Base-by-base conservation (phyloP, 148 eudicot species). In the Gaultheria prostrata region DNA sequence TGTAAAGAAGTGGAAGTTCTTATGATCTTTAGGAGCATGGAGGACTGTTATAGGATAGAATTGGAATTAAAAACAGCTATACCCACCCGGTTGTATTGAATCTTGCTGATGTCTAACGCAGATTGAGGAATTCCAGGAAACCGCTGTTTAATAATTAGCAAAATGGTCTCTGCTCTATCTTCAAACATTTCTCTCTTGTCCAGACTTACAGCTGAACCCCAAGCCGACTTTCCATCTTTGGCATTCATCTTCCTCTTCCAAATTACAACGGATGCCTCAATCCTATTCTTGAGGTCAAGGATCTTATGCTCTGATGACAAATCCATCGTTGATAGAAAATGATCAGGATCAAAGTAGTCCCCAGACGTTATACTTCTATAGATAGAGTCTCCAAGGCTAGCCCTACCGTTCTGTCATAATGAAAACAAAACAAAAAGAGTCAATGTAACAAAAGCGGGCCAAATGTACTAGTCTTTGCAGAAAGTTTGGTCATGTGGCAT, bases 131-230 rank as follows among this genome's bases (percentile, higher is more conserved):
- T 86, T 39, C 94, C 94, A 13, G 93, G 97, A 77, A 87, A 93
- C 4, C 88, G 84, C 24, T 93, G 94, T 84, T 93, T 93, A 18
- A 93, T 69, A 21, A 92, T 86, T 0, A 90, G 86, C 61, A 93
- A 86, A 35, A 93, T 80, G 13, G 94, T 93, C 83, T 92, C 93
- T 12, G 92, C 92, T 85, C 94, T 86, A 39, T 93, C 97, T 88
- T 92, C 97, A 82, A 93, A 90, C 39, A 84, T 87, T 81, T 92
- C 97, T 84, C 97, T 90, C 85, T 92, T 93, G 86, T 92, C 97
- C 77, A 90, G 79, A 84, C 94, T 93, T 65, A 92, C 91, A 48
- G 87, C 84, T 20, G 94, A 90, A 65, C 94, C 92, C 97, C 97
- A 93, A 28, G 89, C 67, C 3, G 91, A 89, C 84, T 92, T 92